A percentile compares a stretch with the other conserved stretches of the same genome.
Evolutionary conservation across 495 filamentous ascomycete species (phyloP).

Genomic region (Penicillium maclennaniae): DNA sequence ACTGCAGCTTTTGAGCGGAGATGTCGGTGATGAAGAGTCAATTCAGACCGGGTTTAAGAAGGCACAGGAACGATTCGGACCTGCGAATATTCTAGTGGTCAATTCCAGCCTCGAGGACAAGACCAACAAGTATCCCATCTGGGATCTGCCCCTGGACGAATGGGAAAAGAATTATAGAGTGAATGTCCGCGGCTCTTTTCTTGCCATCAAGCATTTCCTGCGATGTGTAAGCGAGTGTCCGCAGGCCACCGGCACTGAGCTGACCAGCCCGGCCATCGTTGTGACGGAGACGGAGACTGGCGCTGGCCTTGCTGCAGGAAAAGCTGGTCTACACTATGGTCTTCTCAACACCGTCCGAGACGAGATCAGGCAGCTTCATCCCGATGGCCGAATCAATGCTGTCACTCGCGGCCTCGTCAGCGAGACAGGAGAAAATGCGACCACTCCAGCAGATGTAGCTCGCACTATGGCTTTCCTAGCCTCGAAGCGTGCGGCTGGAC

Average conservation of each 20-base stretch:
- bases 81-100: slow-evolving; percentile 50
- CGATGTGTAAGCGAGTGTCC: slow-evolving; percentile 35
- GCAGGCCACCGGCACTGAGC: slow-evolving; percentile 26
- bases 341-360: neutral
- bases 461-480: slow-evolving; percentile 51
- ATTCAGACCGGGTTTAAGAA: slow-evolving; percentile 38
- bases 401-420: slow-evolving; percentile 38
- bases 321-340: slow-evolving; percentile 44
- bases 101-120: slow-evolving; percentile 51
- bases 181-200: slow-evolving; percentile 52
- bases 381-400: slow-evolving; percentile 52
- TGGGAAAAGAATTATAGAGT: slow-evolving; percentile 51
- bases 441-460: slow-evolving; percentile 48
- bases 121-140: slow-evolving; percentile 43
- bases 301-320: slow-evolving; percentile 48
- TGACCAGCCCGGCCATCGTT: slow-evolving; percentile 51
- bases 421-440: slow-evolving; percentile 30
- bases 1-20: slow-evolving; percentile 40
- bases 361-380: slow-evolving; percentile 49
- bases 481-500: slow-evolving; percentile 48
- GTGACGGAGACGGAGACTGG: slow-evolving; percentile 51
- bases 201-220: slow-evolving; percentile 57
- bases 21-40: slow-evolving; percentile 46
- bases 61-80: slow-evolving; percentile 46
- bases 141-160: slow-evolving; percentile 47